phyloP scores from a whole-genome alignment of 768 basidiomycete genomes.

The Macrolepiota albuminosa region DNA sequence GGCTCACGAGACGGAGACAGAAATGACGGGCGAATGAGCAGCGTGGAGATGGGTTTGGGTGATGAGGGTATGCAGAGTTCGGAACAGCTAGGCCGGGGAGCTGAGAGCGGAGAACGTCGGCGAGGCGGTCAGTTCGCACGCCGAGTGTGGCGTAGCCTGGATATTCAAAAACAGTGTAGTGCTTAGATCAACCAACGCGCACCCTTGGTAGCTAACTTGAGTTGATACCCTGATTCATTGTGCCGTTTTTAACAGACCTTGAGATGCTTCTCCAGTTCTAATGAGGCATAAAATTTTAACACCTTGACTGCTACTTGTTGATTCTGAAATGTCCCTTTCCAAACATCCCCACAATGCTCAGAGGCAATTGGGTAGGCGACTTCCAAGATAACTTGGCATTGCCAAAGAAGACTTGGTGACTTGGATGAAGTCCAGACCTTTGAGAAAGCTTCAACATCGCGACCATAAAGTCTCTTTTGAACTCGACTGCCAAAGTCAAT shows the following conservation, averaged over 20 bases:
- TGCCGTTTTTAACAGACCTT: slow-evolving; percentile 17
- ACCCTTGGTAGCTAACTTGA: slow-evolving; percentile 16
- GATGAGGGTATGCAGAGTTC: slow-evolving; percentile 13
- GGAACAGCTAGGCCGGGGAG: slow-evolving; percentile 14
- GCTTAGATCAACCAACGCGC: background rate
- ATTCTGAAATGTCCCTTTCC: slow-evolving; percentile 20
- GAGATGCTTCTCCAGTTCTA: slow-evolving; percentile 13
- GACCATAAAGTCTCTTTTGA: slow-evolving; percentile 11
- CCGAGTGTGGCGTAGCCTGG: slow-evolving; percentile 34
- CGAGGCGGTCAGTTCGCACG: slow-evolving; percentile 30
- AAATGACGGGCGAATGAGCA: background rate
- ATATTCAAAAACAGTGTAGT: background rate
- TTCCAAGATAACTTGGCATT: slow-evolving; percentile 5
- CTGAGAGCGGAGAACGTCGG: slow-evolving; percentile 7
- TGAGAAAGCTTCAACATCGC: slow-evolving; percentile 20
- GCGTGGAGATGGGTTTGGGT: background rate
- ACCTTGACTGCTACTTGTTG: slow-evolving; percentile 27
- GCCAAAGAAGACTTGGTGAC: slow-evolving; percentile 17
- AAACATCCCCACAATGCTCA: slow-evolving; percentile 27
- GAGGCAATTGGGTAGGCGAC: slow-evolving; percentile 14
- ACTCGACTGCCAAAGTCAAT: slow-evolving; percentile 2
- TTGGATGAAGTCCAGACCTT: slow-evolving; percentile 23
- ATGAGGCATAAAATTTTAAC: slow-evolving; percentile 16
- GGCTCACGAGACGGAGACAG: no score
- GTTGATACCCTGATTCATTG: background rate